Evolutionary conservation across 1,139 yeast genomes (phyloP).

Genomic region (Candida tetrigidarum): DNA sequence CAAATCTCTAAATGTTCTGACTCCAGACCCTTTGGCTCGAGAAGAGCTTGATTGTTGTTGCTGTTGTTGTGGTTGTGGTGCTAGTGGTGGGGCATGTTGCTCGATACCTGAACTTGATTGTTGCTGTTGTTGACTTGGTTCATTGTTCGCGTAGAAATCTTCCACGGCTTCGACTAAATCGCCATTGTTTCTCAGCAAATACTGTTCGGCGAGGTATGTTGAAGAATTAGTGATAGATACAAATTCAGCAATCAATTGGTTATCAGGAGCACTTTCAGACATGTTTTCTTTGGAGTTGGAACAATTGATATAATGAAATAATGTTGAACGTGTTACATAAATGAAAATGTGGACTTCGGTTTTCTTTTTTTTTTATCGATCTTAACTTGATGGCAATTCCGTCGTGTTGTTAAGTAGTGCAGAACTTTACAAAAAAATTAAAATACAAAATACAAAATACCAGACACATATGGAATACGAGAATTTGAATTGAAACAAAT

Average conservation of each 20-base stretch:
- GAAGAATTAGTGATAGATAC: slow-evolving; percentile 45
- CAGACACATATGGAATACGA: too few species aligned
- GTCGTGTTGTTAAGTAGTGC: background rate
- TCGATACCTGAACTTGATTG: too few species aligned
- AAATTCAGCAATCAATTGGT: slow-evolving; percentile 53
- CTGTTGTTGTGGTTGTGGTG: background rate
- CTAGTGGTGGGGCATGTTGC: too few species aligned
- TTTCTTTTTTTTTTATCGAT: too few species aligned
- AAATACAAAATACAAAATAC: background rate
- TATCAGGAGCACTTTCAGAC: slow-evolving; percentile 22
- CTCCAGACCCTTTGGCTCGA: slow-evolving; percentile 18
- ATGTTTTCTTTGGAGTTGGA: slow-evolving; percentile 9
- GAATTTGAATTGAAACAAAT: too few species aligned
- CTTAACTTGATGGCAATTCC: slow-evolving; percentile 8
- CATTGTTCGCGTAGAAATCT: slow-evolving; percentile 38
- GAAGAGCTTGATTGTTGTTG: slow-evolving; percentile 4
- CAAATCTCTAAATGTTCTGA: slow-evolving; percentile 57
- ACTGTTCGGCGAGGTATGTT: slow-evolving; percentile 45
- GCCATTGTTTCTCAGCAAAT: slow-evolving; percentile 40
- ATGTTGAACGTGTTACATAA: background rate
- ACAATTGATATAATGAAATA: too few species aligned
- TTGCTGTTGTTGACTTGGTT: slow-evolving; percentile 9
- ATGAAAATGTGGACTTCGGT: too few species aligned
- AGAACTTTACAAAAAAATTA: background rate
- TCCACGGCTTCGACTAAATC: slow-evolving; percentile 48